Evolutionary conservation across 352 stramenopile species (phyloP).

Genomic region (Phytophthora brassicae): DNA sequence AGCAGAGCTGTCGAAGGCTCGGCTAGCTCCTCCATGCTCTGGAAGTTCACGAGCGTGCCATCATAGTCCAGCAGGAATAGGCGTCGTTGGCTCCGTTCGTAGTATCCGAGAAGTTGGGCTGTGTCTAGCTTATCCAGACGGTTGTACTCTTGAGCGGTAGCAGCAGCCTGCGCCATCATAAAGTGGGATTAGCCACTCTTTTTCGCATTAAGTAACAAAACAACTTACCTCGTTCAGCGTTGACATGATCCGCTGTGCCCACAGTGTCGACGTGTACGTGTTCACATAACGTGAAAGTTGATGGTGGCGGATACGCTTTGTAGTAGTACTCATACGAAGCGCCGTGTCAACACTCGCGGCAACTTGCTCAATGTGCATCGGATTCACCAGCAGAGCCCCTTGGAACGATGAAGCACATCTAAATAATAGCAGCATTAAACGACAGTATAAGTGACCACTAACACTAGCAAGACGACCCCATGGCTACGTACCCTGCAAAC

Average conservation of each 20-base stretch:
- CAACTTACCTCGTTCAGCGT: constrained; percentile 62
- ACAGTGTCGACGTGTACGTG: constrained; percentile 88
- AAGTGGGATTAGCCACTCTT: background rate
- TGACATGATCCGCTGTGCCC: constrained; percentile 84
- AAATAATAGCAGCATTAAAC: constrained; percentile 7
- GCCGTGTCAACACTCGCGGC: constrained; percentile 82
- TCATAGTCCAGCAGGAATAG: constrained; percentile 89
- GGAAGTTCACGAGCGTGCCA: constrained; percentile 78
- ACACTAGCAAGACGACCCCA: background rate
- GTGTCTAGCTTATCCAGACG: constrained; percentile 86
- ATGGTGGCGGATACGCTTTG: constrained; percentile 86
- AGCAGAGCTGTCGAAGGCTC: constrained; percentile 57
- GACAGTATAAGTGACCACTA: background rate
- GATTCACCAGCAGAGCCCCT: constrained; percentile 87
- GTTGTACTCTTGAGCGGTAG: constrained; percentile 84
- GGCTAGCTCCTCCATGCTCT: constrained; percentile 76
- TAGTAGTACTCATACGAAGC: constrained; percentile 85
- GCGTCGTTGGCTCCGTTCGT: constrained; percentile 77
- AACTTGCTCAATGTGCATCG: constrained; percentile 89
- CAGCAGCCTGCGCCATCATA: constrained; percentile 38
- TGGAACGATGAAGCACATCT: constrained; percentile 89
- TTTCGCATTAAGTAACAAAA: no score
- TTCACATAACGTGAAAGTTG: constrained; percentile 87
- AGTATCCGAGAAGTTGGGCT: constrained; percentile 79
- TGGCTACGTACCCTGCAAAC: constrained; percentile 74